These are phyloP conservation scores for Lobosporangium transversale DNA, from an alignment of 192 early-diverging fungal species.

Conservation along the genomic window DNA sequence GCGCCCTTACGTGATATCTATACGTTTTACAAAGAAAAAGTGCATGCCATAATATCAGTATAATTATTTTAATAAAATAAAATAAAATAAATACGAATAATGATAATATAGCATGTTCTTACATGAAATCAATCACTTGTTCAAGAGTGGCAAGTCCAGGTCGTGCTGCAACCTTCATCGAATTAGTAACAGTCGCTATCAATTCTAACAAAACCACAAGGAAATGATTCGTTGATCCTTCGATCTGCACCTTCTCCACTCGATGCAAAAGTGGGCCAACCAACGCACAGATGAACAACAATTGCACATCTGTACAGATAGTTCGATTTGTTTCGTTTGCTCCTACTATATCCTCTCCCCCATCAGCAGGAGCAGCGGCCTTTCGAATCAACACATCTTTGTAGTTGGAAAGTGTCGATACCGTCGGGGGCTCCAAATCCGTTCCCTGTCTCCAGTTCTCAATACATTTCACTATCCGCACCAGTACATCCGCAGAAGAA, in stretches of 20 bases:
- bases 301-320: slow-evolving; percentile 69
- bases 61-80: too few relatives aligned
- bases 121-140: slow-evolving; percentile 64
- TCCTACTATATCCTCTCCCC: not conserved
- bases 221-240: slow-evolving; percentile 54
- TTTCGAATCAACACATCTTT: slow-evolving; percentile 14
- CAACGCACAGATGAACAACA: slow-evolving; percentile 76
- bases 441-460: slow-evolving; percentile 43
- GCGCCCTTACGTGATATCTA: slow-evolving; percentile 58
- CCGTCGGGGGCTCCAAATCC: slow-evolving; percentile 6
- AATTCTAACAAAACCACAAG: slow-evolving; percentile 58
- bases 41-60: not conserved
- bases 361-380: too few relatives aligned
- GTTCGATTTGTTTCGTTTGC: slow-evolving; percentile 17
- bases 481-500: slow-evolving; percentile 72
- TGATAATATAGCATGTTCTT: slow-evolving; percentile 20
- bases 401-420: slow-evolving; percentile 30
- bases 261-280: slow-evolving; percentile 78
- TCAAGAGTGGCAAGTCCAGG: slow-evolving; percentile 57
- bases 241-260: slow-evolving; percentile 66
- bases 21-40: not conserved
- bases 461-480: slow-evolving; percentile 58
- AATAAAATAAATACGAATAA: too few relatives aligned
- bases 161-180: slow-evolving; percentile 54
- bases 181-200: slow-evolving; percentile 53